phyloP scores from a whole-genome alignment of 345 rosid genomes.

The Rubroshorea leprosula region DNA sequence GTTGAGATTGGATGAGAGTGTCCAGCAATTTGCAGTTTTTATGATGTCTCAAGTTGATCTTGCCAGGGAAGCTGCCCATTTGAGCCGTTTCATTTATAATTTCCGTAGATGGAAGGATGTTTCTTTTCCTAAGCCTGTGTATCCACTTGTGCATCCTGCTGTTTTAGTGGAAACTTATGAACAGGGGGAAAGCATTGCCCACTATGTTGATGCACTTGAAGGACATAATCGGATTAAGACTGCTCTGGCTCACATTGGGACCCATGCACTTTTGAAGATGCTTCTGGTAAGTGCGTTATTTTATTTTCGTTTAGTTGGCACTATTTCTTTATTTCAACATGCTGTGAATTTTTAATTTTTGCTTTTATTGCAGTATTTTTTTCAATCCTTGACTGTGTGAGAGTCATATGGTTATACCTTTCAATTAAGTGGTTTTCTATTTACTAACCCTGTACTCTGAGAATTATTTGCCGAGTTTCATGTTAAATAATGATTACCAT shows the following conservation, averaged over 20 bases:
- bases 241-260: slow-evolving; percentile 84
- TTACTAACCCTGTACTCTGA: not conserved
- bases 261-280: slow-evolving; percentile 93
- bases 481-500: too few species aligned
- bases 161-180: slow-evolving; percentile 88
- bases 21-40: slow-evolving; percentile 84
- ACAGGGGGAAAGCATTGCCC: slow-evolving; percentile 83
- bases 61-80: slow-evolving; percentile 94
- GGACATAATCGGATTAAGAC: slow-evolving; percentile 59
- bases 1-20: slow-evolving; percentile 93
- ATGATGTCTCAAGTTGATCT: slow-evolving; percentile 99
- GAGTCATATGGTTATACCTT: not conserved
- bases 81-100: slow-evolving; percentile 81
- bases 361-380: not conserved
- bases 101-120: slow-evolving; percentile 88
- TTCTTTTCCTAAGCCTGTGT: slow-evolving; percentile 89
- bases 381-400: not conserved
- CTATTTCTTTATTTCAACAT: not conserved
- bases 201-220: slow-evolving; percentile 75
- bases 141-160: slow-evolving; percentile 90
- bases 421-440: not conserved
- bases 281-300: slow-evolving; percentile 49
- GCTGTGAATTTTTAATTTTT: not conserved
- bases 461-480: not conserved
- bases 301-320: not conserved